Base-by-base conservation (phyloP, 208 protist genomes). In the Phytomonas sp. region DNA sequence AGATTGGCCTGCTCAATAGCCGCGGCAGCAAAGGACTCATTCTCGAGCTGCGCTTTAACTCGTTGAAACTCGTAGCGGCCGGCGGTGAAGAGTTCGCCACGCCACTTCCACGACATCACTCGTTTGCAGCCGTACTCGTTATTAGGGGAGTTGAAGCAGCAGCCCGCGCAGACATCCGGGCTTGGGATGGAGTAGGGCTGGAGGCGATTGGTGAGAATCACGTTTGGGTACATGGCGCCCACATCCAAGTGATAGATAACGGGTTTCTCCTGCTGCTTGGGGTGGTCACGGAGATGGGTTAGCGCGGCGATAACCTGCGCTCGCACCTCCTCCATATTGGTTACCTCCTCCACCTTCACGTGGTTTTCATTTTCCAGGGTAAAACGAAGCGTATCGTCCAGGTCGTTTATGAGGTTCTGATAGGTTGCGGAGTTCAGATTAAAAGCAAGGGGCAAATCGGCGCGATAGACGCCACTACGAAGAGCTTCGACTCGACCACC, bases 211-310 rank as follows among this genome's bases (percentile, higher is more conserved):
- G 99, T 99, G 15, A 99, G 82, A 76, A 99, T 99, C 81, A 99
- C 99, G 81, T 99, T 99, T 0, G 99, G 99, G 89, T 99, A 99
- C 99, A 99, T 99, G 32, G 99, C 99, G 30, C 91, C 93, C 6
- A 99, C 99, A 73, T 99, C 99, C 0, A 99, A 80, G 84, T 99
- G 99, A 77, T 99, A 99, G 61, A 99, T 99, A 26, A 99, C 71
- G 1, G 99, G 99, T 32, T 74, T 75, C 64, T 84, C 84, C 60
- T 83, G 59, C 66, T 80, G 90, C 9, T 90, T 86, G 7, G 97
- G 97, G 17, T 80, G 62, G 62, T 98, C 88, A n/a, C 91, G 78
- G 20, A 99, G 81, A 4, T 56, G 67, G 20, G 76, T 62, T 0
- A 99, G 90, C 70, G 91, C 80, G 20, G 33, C 43, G 13, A 85